Conservation (phyloP, 73 alveolate genomes). For the Paramecium octaurelia region DNA sequence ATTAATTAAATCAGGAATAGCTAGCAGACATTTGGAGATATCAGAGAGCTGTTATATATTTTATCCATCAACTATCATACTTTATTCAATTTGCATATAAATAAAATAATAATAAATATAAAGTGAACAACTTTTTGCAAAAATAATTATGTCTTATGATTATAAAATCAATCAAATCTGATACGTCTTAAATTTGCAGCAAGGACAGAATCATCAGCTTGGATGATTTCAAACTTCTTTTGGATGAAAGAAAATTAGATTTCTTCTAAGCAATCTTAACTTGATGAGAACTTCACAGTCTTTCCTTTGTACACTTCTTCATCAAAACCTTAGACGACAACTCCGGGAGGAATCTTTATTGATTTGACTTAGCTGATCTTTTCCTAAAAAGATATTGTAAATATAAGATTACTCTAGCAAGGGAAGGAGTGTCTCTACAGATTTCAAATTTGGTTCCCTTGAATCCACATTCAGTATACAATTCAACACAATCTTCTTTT, state of each 20-base stretch:
- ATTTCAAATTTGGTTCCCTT: slow-evolving; percentile 1
- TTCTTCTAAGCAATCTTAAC: slow-evolving; percentile 30
- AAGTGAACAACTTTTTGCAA: background rate
- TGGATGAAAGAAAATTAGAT: slow-evolving; percentile 31
- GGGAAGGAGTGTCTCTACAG: slow-evolving; percentile 41
- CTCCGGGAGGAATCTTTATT: slow-evolving; percentile 28
- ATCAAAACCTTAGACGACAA: slow-evolving; percentile 25
- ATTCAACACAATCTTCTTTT: slow-evolving; percentile 38
- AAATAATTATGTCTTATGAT: background rate
- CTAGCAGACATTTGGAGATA: background rate
- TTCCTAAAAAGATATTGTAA: background rate
- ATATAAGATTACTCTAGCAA: background rate
- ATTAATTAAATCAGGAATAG: background rate
- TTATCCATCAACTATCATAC: background rate
- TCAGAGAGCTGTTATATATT: background rate
- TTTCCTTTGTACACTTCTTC: slow-evolving; percentile 38
- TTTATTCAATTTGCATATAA: background rate
- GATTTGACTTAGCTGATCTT: background rate
- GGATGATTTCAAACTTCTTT: background rate
- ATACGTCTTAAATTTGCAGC: slow-evolving; percentile 20
- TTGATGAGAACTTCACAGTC: slow-evolving; percentile 9
- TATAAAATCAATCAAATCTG: slow-evolving; percentile 34
- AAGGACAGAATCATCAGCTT: slow-evolving; percentile 26
- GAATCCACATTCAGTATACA: slow-evolving; percentile 27
- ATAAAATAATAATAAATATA: background rate